These are phyloP conservation scores for Silene conica DNA, from an alignment of 148 eudicot genomes.

Conservation along the genomic window DNA sequence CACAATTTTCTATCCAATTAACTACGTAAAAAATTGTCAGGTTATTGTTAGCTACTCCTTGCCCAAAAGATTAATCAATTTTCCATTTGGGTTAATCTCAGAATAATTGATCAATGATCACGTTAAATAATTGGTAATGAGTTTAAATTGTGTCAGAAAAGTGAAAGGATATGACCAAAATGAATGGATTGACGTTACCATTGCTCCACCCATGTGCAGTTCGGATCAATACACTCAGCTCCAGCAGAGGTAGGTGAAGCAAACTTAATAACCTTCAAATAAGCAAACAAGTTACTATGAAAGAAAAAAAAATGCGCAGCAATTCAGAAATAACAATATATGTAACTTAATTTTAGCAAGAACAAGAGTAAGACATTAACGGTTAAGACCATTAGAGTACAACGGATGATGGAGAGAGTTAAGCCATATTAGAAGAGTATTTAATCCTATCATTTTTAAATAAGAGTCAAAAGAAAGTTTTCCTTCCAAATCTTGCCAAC, in stretches of 20 bases:
- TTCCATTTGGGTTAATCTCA: background rate
- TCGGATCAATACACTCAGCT: constrained; percentile 50
- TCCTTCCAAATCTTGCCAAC: no score
- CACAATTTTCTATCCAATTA: background rate
- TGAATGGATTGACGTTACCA: constrained; percentile 26
- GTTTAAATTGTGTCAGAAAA: background rate
- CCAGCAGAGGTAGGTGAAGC: constrained; percentile 51
- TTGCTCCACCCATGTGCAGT: constrained; percentile 49
- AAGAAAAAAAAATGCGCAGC: background rate
- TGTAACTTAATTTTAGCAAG: background rate
- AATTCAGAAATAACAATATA: background rate
- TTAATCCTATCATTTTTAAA: no score
- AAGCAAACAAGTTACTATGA: constrained; percentile 11
- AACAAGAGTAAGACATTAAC: background rate
- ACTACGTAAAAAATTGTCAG: background rate
- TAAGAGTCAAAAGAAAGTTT: no score
- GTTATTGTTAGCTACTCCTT: background rate
- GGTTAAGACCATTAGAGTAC: no score
- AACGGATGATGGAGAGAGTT: no score
- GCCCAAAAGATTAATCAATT: background rate
- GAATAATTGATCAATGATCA: background rate
- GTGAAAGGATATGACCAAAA: background rate
- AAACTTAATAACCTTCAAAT: constrained; percentile 43
- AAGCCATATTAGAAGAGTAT: no score
- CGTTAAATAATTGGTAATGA: background rate